phyloP scores from a whole-genome alignment of 208 protist genomes.

The Acanthamoeba culbertsoni region DNA sequence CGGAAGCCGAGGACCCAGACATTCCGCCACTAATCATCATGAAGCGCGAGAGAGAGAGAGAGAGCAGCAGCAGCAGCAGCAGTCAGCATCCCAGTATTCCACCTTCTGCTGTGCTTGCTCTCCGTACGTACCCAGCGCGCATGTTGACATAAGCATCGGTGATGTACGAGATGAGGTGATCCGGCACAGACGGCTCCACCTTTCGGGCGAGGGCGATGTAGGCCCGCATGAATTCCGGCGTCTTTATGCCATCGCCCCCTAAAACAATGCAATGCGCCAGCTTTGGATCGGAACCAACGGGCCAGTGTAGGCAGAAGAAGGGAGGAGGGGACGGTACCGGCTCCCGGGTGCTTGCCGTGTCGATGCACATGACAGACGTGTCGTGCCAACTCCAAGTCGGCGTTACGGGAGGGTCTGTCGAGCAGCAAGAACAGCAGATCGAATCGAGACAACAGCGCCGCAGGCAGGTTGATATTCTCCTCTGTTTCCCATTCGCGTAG shows the following conservation, averaged over 20 bases:
- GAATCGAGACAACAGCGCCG: slow-evolving; percentile 97
- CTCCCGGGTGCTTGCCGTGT: slow-evolving; percentile 58
- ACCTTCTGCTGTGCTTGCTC: no score
- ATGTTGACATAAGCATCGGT: slow-evolving; percentile 80
- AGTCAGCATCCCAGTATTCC: no score
- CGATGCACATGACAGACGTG: slow-evolving; percentile 82
- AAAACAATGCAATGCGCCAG: neutral
- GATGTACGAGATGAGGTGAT: slow-evolving; percentile 79
- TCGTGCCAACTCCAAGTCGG: slow-evolving; percentile 91
- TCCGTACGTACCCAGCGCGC: slow-evolving; percentile 65
- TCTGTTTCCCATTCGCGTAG: no score
- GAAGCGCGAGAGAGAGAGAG: no score
- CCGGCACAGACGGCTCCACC: slow-evolving; percentile 77
- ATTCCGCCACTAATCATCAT: neutral
- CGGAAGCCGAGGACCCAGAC: neutral
- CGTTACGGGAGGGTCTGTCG: slow-evolving; percentile 83
- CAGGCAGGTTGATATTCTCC: slow-evolving; percentile 98
- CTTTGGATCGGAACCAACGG: neutral
- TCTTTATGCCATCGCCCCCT: neutral
- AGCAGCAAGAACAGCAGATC: slow-evolving; percentile 91
- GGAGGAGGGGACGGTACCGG: neutral
- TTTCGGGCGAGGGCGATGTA: slow-evolving; percentile 69
- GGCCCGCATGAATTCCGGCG: slow-evolving; percentile 31
- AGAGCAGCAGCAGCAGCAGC: no score
- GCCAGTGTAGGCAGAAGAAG: neutral